Conservation (phyloP, 805 yeast species). For the Kuraishia capsulata region DNA sequence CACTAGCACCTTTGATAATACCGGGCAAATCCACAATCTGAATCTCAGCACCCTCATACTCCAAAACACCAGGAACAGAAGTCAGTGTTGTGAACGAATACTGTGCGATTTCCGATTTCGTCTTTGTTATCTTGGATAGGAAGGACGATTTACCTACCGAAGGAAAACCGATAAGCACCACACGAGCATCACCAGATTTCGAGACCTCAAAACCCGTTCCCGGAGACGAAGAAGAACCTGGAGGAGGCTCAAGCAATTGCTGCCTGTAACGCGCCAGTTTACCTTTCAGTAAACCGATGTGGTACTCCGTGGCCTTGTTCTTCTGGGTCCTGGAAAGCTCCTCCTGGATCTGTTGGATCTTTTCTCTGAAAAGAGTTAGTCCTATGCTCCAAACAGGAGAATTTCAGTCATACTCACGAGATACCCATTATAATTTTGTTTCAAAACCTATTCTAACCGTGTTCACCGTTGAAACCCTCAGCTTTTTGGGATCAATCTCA, state of each 20-base stretch:
- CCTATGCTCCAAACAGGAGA: not conserved
- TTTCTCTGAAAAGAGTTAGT: constrained; percentile 32
- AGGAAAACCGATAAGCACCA: constrained; percentile 92
- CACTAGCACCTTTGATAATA: constrained; percentile 92
- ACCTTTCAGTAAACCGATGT: constrained; percentile 88
- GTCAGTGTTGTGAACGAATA: constrained; percentile 95
- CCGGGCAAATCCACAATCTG: constrained; percentile 98
- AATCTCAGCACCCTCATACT: constrained; percentile 93
- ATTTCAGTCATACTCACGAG: not conserved
- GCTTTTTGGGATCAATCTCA: too few relatives aligned
- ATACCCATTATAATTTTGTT: constrained; percentile 1
- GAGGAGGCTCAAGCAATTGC: constrained; percentile 84
- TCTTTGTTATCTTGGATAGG: constrained; percentile 80
- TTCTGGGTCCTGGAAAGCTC: constrained; percentile 94
- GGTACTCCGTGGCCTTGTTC: constrained; percentile 97
- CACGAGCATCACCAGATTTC: constrained; percentile 94
- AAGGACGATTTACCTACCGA: constrained; percentile 96
- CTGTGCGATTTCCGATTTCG: constrained; percentile 90
- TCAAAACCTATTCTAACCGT: too few relatives aligned
- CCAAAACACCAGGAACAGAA: constrained; percentile 92
- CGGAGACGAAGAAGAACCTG: constrained; percentile 56
- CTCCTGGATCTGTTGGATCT: constrained; percentile 81
- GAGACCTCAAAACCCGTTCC: constrained; percentile 89
- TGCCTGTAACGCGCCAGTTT: constrained; percentile 88
- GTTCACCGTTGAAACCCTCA: too few relatives aligned